These are phyloP conservation scores for Periglandula ipomoeae DNA, from an alignment of 2,329 filamentous ascomycete genomes.

Conservation along the genomic window DNA sequence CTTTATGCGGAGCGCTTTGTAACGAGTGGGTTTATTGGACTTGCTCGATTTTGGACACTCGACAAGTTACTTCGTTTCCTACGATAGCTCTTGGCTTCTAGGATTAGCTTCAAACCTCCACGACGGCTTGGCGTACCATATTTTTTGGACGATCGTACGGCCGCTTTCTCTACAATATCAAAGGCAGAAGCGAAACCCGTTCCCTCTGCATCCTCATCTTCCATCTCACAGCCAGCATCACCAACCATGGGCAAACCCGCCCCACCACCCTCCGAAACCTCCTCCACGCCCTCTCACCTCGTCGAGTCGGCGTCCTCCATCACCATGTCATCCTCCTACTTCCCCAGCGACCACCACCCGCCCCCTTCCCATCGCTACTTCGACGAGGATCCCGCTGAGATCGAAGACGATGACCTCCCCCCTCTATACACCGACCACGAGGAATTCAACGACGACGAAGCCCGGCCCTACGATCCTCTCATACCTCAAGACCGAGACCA, in stretches of 20 bases:
- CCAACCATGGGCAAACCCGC: constrained; percentile 19
- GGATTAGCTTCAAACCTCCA: too few species aligned
- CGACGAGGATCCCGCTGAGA: constrained; percentile 27
- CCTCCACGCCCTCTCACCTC: constrained; percentile 12
- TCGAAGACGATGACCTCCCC: constrained; percentile 31
- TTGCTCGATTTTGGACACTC: too few species aligned
- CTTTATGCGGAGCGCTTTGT: too few species aligned
- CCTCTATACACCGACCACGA: constrained; percentile 35
- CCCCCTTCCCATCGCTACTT: constrained; percentile 20
- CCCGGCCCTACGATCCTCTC: constrained; percentile 16
- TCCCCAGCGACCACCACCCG: not conserved
- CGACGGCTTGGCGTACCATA: too few species aligned
- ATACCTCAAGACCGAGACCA: constrained; percentile 13
- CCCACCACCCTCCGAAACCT: constrained; percentile 8
- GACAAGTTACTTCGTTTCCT: too few species aligned
- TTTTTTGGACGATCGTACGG: too few species aligned
- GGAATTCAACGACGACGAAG: constrained; percentile 9
- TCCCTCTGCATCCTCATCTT: not conserved
- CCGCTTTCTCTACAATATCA: too few species aligned
- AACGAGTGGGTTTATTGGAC: too few species aligned
- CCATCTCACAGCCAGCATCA: not conserved
- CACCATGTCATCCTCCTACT: constrained; percentile 13
- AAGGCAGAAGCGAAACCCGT: too few species aligned
- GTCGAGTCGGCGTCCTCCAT: constrained; percentile 19
- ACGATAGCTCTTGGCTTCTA: too few species aligned